Base-by-base conservation (phyloP, 2,329 filamentous ascomycete species). In the Emericellopsis atlantica region DNA sequence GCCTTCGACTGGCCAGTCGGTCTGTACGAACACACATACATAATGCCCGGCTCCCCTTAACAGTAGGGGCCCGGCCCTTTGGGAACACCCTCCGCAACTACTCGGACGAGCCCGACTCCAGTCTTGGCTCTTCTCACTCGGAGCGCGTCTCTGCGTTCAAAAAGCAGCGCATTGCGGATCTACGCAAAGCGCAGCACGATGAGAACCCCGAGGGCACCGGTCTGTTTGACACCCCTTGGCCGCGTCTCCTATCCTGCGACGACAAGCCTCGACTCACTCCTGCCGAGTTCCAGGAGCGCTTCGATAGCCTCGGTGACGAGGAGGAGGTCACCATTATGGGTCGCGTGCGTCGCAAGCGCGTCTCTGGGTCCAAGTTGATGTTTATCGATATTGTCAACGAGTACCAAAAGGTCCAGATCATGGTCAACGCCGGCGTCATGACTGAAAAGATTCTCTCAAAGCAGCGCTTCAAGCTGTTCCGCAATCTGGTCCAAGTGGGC, bases 361-460 rank as follows among this genome's bases (percentile, higher is more conserved):
- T 75, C 37, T 73, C 78, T 41, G 81, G 89, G 49, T 80, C 76
- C 50, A 86, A 84, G 61, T 77, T 98, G 50, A 69, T 87, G 47
- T 98, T 98, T 59, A 59, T 95, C 49, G 84, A 92, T 60, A 65
- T 96, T 39, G 69, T 79, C 49, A 79, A 87, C 57, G 78, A 86
- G 54, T 81, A 79, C 43, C 64, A 77, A 49, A 75, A 72, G 47
- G 60, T 93, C 29, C 92, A 98, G 62, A 72, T 81, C 45, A 78
- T 94, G 65, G 72, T 84, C 58, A 84, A 84, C 59, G 55, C 22
- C 16, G 14, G 31, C 14, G 16, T 18, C 16, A 39, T 33, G n/a
- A 14, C 12, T 10, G 14, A 23, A 7, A 32, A 32, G 37, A 26
- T 18, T 7, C 9, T 18, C 15, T 15, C 54, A 5, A 24, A 60